A percentile compares a stretch with the other conserved stretches of the same genome.
These are phyloP conservation scores for Neofusicoccum parvum DNA, from an alignment of 2,329 filamentous ascomycete species.

Conservation along the genomic window DNA sequence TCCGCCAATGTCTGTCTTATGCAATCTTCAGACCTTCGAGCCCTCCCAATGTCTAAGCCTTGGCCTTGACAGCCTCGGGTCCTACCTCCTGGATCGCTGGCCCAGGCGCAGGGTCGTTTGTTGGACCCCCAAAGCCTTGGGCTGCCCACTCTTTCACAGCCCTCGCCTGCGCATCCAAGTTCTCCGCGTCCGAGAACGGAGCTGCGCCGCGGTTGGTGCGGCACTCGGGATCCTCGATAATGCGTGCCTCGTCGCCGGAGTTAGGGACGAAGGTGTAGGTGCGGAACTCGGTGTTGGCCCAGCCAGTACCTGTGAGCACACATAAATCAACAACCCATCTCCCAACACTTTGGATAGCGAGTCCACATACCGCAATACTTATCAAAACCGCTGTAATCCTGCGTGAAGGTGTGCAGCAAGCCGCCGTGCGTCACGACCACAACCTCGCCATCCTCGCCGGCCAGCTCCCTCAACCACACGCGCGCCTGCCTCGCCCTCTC, in stretches of 20 bases:
- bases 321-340: neutral
- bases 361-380: constrained; percentile 44
- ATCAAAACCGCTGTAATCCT: constrained; percentile 71
- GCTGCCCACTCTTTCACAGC: neutral
- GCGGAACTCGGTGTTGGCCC: constrained; percentile 73
- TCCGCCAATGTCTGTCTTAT: neutral
- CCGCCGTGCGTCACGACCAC: constrained; percentile 81
- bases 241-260: constrained; percentile 29
- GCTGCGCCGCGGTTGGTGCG: constrained; percentile 21
- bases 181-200: constrained; percentile 19
- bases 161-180: constrained; percentile 16
- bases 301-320: constrained; percentile 63
- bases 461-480: constrained; percentile 52
- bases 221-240: constrained; percentile 39
- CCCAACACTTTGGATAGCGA: neutral
- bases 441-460: constrained; percentile 62
- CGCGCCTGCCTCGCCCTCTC: constrained; percentile 64
- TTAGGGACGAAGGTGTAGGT: constrained; percentile 64
- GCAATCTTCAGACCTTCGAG: neutral
- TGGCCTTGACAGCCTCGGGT: neutral
- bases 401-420: constrained; percentile 80
- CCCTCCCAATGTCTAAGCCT: neutral
- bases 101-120: neutral
- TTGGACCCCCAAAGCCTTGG: neutral
- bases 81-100: constrained; percentile 13